Evolutionary conservation across 1,139 yeast species (phyloP).

Genomic region (Suhomyces ambrosiae): DNA sequence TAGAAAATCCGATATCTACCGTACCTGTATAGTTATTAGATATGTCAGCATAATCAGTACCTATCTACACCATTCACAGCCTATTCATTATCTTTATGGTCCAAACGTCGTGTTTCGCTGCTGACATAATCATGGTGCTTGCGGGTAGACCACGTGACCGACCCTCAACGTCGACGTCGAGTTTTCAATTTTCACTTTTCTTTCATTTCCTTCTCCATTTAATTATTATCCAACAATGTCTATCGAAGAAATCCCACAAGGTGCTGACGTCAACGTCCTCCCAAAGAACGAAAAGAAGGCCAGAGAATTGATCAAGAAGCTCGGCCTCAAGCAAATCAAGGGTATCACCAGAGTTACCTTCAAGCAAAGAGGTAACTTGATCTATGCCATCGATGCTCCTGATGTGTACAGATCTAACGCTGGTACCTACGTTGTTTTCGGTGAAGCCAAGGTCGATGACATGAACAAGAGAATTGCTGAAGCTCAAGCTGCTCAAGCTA

Average conservation of each 20-base stretch:
- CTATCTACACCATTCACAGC: no score
- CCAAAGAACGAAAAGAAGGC: slow-evolving; percentile 96
- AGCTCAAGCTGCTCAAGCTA: slow-evolving; percentile 48
- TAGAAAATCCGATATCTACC: no score
- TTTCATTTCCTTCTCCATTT: neutral
- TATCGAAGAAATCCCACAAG: slow-evolving; percentile 70
- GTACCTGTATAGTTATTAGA: no score
- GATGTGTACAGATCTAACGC: slow-evolving; percentile 94
- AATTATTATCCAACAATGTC: slow-evolving; percentile 35
- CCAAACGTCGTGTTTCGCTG: no score
- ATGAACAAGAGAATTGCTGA: slow-evolving; percentile 76
- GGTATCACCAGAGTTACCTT: slow-evolving; percentile 96
- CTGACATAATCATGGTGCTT: no score
- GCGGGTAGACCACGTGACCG: slow-evolving; percentile 7
- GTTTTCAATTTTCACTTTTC: slow-evolving; percentile 6
- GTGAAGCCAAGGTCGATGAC: slow-evolving; percentile 97
- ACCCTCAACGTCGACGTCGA: slow-evolving; percentile 2
- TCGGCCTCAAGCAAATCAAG: slow-evolving; percentile 87
- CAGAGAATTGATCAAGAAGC: slow-evolving; percentile 84
- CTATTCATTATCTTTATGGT: no score
- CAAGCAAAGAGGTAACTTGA: slow-evolving; percentile 91
- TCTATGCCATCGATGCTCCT: slow-evolving; percentile 90
- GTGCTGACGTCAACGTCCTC: slow-evolving; percentile 82
- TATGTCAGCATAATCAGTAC: no score
- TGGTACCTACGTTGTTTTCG: slow-evolving; percentile 94